phyloP scores from a whole-genome alignment of 768 basidiomycete genomes.

The Rubroboletus pulcherrimus region DNA sequence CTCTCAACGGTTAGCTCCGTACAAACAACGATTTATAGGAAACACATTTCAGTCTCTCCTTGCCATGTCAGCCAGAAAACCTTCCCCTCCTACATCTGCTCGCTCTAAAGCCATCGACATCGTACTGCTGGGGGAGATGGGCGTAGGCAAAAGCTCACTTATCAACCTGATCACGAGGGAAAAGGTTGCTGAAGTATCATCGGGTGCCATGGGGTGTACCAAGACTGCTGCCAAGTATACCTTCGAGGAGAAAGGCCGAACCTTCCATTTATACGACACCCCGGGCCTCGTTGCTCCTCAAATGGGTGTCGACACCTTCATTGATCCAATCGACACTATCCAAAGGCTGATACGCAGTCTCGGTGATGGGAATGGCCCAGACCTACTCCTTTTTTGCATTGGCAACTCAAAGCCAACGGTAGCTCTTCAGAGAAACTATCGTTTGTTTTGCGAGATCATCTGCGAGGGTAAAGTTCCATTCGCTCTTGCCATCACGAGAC shows the following conservation, averaged over 20 bases:
- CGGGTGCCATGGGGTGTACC: constrained; percentile 34
- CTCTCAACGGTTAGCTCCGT: not conserved
- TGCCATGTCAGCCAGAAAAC: not conserved
- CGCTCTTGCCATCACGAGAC: constrained; percentile 30
- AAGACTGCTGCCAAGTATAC: constrained; percentile 22
- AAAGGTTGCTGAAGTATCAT: constrained; percentile 29
- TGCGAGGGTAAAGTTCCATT: constrained; percentile 26
- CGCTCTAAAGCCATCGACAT: constrained; percentile 22
- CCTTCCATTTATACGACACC: constrained; percentile 32
- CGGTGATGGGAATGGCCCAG: constrained; percentile 23
- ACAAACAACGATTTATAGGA: constrained; percentile 8
- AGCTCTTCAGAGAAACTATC: constrained; percentile 26
- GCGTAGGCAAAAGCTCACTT: constrained; percentile 41
- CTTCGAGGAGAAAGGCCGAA: constrained; percentile 16
- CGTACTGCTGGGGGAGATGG: constrained; percentile 34
- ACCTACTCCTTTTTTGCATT: constrained; percentile 32
- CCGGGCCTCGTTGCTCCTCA: constrained; percentile 31
- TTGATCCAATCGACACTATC: constrained; percentile 22
- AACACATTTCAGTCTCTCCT: constrained; percentile 15
- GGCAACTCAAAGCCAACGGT: constrained; percentile 24
- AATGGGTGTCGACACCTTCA: constrained; percentile 15
- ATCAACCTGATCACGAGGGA: constrained; percentile 35
- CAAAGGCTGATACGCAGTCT: constrained; percentile 33
- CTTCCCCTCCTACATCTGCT: not conserved
- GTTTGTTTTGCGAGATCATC: constrained; percentile 26